Percentiles rank a stretch among this genome's conserved stretches.
Evolutionary conservation across 257 asterid genomes (phyloP).

Genomic region (Penstemon newberryi): DNA sequence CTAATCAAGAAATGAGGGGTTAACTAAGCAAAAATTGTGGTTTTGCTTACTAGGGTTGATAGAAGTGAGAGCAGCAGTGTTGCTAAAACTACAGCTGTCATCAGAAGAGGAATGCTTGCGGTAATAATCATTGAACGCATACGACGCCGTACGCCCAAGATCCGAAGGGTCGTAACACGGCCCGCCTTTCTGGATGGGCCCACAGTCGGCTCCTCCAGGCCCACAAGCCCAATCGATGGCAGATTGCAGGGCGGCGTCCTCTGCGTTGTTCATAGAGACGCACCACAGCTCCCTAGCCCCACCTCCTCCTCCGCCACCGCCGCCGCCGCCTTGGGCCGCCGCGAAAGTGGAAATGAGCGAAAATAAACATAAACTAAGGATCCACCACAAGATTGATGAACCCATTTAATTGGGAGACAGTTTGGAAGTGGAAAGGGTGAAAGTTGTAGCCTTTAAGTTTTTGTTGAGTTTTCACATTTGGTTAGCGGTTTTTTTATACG

Average conservation of each 20-base stretch:
- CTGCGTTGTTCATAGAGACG: conserved; percentile 92
- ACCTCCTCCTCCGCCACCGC: conserved; percentile 15
- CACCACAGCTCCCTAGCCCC: conserved; percentile 72
- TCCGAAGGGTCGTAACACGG: conserved; percentile 81
- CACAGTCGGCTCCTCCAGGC: conserved; percentile 74
- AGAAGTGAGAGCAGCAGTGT: conserved; percentile 73
- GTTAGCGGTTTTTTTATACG: too few relatives aligned
- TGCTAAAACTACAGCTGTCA: conserved; percentile 60
- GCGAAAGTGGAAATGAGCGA: conserved; percentile 26
- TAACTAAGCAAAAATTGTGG: not conserved
- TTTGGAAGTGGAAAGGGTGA: not conserved
- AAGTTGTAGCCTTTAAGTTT: not conserved
- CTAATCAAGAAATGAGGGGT: not conserved
- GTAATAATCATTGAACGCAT: conserved; percentile 76
- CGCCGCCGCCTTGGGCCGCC: conserved; percentile 41
- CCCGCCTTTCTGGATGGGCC: conserved; percentile 71
- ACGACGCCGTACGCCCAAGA: conserved; percentile 72
- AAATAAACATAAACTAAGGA: conserved; percentile 17
- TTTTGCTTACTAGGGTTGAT: conserved; percentile 72
- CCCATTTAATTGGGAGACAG: conserved; percentile 23
- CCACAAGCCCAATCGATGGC: conserved; percentile 92
- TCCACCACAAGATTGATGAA: conserved; percentile 25
- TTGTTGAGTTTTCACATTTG: too few relatives aligned
- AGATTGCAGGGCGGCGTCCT: conserved; percentile 65
- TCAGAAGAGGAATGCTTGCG: conserved; percentile 49